phyloP scores from a whole-genome alignment of 2,329 filamentous ascomycete genomes.

The Clonostachys solani region DNA sequence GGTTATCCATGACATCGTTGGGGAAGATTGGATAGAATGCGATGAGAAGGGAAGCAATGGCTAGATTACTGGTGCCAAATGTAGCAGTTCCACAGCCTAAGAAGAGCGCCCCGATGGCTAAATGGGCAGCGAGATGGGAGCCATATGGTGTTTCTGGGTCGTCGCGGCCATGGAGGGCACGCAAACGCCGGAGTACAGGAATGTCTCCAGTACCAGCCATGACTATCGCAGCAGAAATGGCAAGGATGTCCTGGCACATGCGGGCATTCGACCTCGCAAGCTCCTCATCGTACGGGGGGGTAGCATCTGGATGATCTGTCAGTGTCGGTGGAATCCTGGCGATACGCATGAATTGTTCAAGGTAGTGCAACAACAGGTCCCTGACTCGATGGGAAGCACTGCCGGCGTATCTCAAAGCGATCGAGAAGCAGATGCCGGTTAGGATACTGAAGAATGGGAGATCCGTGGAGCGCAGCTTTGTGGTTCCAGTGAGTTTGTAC shows the following conservation, averaged over 20 bases:
- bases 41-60: conserved; percentile 79
- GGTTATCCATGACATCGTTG: conserved; percentile 84
- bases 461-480: conserved; percentile 70
- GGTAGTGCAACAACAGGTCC: conserved; percentile 76
- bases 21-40: conserved; percentile 96
- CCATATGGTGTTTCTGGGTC: conserved; percentile 85
- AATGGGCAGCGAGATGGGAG: conserved; percentile 87
- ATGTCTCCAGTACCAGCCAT: conserved; percentile 97
- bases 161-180: conserved; percentile 82
- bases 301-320: conserved; percentile 17
- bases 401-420: conserved; percentile 71
- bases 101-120: conserved; percentile 88
- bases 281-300: conserved; percentile 71
- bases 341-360: conserved; percentile 82
- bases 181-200: conserved; percentile 75
- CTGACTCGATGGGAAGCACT: conserved; percentile 67
- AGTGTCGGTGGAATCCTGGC: conserved; percentile 48
- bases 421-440: conserved; percentile 79
- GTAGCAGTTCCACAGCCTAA: conserved; percentile 90
- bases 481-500: conserved; percentile 54
- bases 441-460: conserved; percentile 92
- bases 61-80: conserved; percentile 82
- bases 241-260: conserved; percentile 87
- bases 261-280: conserved; percentile 77
- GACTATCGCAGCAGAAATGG: conserved; percentile 77